Base-by-base conservation (phyloP, 2,329 filamentous ascomycete species). In the Arachnopeziza araneosa region DNA sequence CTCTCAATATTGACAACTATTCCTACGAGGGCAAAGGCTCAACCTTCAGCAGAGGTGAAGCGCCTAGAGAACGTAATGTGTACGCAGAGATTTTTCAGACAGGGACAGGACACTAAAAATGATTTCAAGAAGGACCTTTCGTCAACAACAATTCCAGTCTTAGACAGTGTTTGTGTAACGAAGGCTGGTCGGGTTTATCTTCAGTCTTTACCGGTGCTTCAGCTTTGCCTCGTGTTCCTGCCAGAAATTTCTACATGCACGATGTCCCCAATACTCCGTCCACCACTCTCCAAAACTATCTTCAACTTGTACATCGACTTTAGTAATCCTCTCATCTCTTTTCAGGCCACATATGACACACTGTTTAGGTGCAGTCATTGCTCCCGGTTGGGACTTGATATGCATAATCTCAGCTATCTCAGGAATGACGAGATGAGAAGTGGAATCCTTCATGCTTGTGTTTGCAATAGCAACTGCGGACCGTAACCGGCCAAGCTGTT, bases 201-300 rank as follows among this genome's bases (percentile, higher is more conserved):
- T 6, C 17, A 19, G 36, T 14, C 17, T 49, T 66, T 54, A 95
- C 69, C 88, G 82, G 68, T 89, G 87, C 64, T 85, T 83, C 65
- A 96, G 77, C 60, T 80, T 79, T 57, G 79, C 79, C 73, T 90
- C 89, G 73, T 96, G 88, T 67, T 88, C 80, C 61, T 88, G 77
- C 93, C 93, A 98, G 70, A 96, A 96, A 63, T 89, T 88, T 72
- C 84, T 84, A 75, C 93, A 98, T 22, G 84, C 83, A 63, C 84
- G 78, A 74, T 93, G 89, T 0, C 88, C 91, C 88, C 91, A 93
- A 73, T 93, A 88, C 52, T 97, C 92, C 50, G 89, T 80, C 93
- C 93, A 98, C 91, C 92, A 98, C 77, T 98, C 93, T 14, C 91
- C 92, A 78, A 97, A 97, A 72, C 89, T 92, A 73, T 98, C 93